Conservation (phyloP, 1,284 basidiomycete genomes). For the Taiwanofungus camphoratus region DNA sequence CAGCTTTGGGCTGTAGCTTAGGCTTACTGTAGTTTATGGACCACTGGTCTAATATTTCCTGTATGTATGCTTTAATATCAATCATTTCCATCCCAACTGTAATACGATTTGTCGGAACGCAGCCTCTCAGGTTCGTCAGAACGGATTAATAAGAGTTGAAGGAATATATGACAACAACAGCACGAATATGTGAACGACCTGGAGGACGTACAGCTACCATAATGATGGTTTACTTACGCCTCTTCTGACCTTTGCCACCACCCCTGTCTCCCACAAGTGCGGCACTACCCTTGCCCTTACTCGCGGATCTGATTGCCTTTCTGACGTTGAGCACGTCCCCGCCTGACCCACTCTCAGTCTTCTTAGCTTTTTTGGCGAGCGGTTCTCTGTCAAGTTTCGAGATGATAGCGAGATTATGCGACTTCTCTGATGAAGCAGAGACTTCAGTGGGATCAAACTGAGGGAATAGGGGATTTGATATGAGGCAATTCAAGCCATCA, state of each 20-base stretch:
- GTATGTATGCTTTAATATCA: too few relatives aligned
- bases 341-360: constrained; percentile 39
- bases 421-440: constrained; percentile 63
- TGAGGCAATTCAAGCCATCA: neutral
- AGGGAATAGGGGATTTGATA: constrained; percentile 2
- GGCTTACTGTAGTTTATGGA: too few relatives aligned
- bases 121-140: too few relatives aligned
- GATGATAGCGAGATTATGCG: constrained; percentile 69
- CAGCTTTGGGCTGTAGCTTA: neutral
- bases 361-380: constrained; percentile 39
- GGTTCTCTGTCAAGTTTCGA: constrained; percentile 68
- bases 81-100: too few relatives aligned
- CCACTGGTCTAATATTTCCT: too few relatives aligned
- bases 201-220: too few relatives aligned
- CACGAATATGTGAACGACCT: too few relatives aligned
- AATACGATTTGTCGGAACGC: too few relatives aligned
- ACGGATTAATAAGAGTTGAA: too few relatives aligned
- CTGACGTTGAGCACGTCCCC: constrained; percentile 68
- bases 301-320: constrained; percentile 81
- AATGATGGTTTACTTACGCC: constrained; percentile 12
- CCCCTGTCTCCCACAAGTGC: constrained; percentile 37
- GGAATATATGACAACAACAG: too few relatives aligned
- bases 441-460: constrained; percentile 81
- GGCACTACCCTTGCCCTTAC: constrained; percentile 59
- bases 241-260: constrained; percentile 28